Base-by-base conservation (phyloP, 345 rosid genomes). In the Populus simonii region DNA sequence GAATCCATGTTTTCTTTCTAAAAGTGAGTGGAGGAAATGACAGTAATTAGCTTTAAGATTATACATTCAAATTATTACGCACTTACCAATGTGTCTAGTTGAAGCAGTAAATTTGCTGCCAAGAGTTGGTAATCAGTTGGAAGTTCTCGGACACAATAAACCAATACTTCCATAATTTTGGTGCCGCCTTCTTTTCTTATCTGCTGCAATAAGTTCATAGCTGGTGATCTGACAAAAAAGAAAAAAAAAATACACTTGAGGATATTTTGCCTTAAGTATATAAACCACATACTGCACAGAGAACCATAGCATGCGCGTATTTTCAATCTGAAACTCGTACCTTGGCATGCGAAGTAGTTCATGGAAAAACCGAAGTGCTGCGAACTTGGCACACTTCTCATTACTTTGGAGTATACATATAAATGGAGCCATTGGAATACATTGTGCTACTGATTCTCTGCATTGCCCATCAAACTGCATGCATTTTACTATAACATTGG, bases 401-500 rank as follows among this genome's bases (percentile, higher is more conserved):
- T 84, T 78, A 76, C 94, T 88, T 51, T 82, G 88, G 62, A 94
- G 83, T 55, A 92, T 89, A 79, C 78, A 68, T 45, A 86, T 84
- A 68, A 93, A 88, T 74, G 96, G 92, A 84, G 90, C 86, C 72
- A 94, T 77, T 57, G 89, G 84, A 80, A 89, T 81, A 71, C 79
- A 78, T 66, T 89, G 87, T 36, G 90, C 85, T 77, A 95, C 73
- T 77, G 83, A 73, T 78, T 80, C 84, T 80, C 97, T 90, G 88
- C 93, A 86, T 25, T 86, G 85, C 70, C 96, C 98, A 83, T 92
- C 97, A 84, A 90, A 90, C 74, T 92, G 90, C 93, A 95, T 95
- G 66, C 99, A 93, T 77, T 90, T 93, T 6, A 92, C 88, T 35
- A 95, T 82, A 82, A 95, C 82, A 66, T 86, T 95, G 6, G 94